Base-by-base conservation (phyloP, 768 basidiomycete species). In the Kwoniella europaea region DNA sequence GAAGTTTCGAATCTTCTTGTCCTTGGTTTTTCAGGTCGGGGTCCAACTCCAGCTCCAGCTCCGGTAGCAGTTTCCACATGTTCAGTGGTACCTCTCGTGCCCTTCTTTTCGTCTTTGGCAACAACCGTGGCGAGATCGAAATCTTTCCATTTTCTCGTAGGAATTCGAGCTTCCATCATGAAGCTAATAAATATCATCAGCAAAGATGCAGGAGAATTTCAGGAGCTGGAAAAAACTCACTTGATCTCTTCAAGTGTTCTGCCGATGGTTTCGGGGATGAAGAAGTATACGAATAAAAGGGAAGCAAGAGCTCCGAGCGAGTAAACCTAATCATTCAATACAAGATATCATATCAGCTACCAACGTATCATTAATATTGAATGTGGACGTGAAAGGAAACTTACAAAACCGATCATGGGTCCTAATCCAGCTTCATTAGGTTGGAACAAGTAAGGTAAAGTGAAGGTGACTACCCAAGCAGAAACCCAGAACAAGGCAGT, bases 401-500 rank as follows among this genome's bases (percentile, higher is more conserved):
- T 71, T 57, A 79, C 74, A 67, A 79, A 84, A 16, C 83, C 82
- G 27, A 83, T 79, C 81, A 81, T 82, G 5, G 82, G 75, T 16
- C 77, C 77, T 42, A 82, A 65, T 61, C 71, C 72, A 20, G 81
- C 79, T 46, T 74, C 69, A 10, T 67, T 64, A 16, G 67, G 67
- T 65, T 79, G 73, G 74, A 79, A 81, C n/a, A 83, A 69, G 68
- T 83, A 84, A 1, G 83, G 83, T 20, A 83, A 71, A 56, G 83
- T 84, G 68, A 83, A 84, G 5, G 82, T 79, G 43, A 80, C 78
- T 53, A 73, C 82, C 80, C 80, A 84, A 5, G 83, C 82, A 53
- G 68, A 71, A 20, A 83, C 70, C 83, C 83, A 84, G 79, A 84
- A 84, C n/a, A 72, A 70, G 29, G 82, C 80, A 12, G 83, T 84